These are phyloP conservation scores for Leccinellum luteum DNA, from an alignment of 768 basidiomycete genomes.

Conservation along the genomic window DNA sequence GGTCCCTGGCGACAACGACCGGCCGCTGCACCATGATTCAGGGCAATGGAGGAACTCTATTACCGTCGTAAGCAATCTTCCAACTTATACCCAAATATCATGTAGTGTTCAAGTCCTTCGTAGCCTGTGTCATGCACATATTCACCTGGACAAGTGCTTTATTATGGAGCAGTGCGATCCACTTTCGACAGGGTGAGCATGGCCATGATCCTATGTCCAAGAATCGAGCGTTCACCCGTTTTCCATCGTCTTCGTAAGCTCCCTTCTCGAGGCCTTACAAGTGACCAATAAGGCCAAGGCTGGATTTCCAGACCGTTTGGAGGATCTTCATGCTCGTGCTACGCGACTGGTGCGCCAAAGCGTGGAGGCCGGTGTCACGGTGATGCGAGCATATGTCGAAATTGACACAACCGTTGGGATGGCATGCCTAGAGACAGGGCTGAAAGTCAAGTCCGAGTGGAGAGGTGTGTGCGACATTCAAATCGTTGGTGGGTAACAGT, in stretches of 20 bases:
- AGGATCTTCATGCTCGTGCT: slow-evolving; percentile 52
- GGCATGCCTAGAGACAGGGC: slow-evolving; percentile 51
- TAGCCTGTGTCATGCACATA: slow-evolving; percentile 58
- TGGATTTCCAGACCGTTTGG: slow-evolving; percentile 39
- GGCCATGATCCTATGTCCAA: background rate
- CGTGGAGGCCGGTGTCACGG: slow-evolving; percentile 59
- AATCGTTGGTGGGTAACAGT: slow-evolving; percentile 44
- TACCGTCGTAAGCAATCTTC: slow-evolving; percentile 30
- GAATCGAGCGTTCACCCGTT: slow-evolving; percentile 1
- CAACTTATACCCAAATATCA: slow-evolving; percentile 12
- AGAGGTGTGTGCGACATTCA: slow-evolving; percentile 51
- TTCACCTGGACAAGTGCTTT: slow-evolving; percentile 70
- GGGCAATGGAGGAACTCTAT: slow-evolving; percentile 28
- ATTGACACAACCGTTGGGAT: slow-evolving; percentile 54
- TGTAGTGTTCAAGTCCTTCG: slow-evolving; percentile 1
- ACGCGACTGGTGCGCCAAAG: slow-evolving; percentile 54
- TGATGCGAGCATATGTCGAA: slow-evolving; percentile 69
- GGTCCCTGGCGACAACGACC: background rate
- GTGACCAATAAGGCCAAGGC: slow-evolving; percentile 53
- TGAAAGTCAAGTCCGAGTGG: slow-evolving; percentile 47
- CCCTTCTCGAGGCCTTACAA: slow-evolving; percentile 54
- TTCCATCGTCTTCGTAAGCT: slow-evolving; percentile 30
- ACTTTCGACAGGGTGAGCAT: slow-evolving; percentile 49
- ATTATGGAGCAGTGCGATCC: slow-evolving; percentile 54
- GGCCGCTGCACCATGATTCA: slow-evolving; percentile 9